These are phyloP conservation scores for Monosporascus sp. DNA, from an alignment of 2,329 filamentous ascomycete genomes.

Conservation along the genomic window DNA sequence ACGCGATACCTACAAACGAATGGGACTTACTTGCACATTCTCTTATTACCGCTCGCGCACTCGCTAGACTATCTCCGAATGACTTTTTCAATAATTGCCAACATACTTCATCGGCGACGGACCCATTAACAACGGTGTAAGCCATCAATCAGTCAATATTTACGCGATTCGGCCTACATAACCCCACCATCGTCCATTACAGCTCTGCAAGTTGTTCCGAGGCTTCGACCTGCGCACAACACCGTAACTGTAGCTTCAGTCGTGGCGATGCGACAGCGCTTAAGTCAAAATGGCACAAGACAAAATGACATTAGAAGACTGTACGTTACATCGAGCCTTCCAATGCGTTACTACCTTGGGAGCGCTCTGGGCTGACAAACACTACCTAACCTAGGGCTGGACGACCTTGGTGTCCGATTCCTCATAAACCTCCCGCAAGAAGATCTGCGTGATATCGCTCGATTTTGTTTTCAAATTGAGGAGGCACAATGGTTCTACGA, in stretches of 20 bases:
- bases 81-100: too few relatives aligned
- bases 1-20: too few relatives aligned
- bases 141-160: too few relatives aligned
- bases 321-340: slow-evolving; percentile 41
- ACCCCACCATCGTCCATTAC: too few relatives aligned
- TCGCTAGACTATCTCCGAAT: too few relatives aligned
- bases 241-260: background rate
- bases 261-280: slow-evolving; percentile 21
- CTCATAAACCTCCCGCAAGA: slow-evolving; percentile 93
- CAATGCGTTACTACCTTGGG: background rate
- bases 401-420: slow-evolving; percentile 96
- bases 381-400: slow-evolving; percentile 68
- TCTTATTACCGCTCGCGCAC: too few relatives aligned
- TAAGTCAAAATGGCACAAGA: slow-evolving; percentile 62
- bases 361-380: slow-evolving; percentile 9
- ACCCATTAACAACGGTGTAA: too few relatives aligned
- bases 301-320: slow-evolving; percentile 87
- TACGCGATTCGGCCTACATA: too few relatives aligned
- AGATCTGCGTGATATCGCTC: slow-evolving; percentile 82
- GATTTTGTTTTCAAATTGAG: slow-evolving; percentile 97
- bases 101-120: too few relatives aligned
- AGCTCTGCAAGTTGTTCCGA: too few relatives aligned
- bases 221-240: too few relatives aligned
- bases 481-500: slow-evolving; percentile 99
- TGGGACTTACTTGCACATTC: too few relatives aligned